phyloP scores from a whole-genome alignment of 352 stramenopile genomes.

The Discostella stelligera region DNA sequence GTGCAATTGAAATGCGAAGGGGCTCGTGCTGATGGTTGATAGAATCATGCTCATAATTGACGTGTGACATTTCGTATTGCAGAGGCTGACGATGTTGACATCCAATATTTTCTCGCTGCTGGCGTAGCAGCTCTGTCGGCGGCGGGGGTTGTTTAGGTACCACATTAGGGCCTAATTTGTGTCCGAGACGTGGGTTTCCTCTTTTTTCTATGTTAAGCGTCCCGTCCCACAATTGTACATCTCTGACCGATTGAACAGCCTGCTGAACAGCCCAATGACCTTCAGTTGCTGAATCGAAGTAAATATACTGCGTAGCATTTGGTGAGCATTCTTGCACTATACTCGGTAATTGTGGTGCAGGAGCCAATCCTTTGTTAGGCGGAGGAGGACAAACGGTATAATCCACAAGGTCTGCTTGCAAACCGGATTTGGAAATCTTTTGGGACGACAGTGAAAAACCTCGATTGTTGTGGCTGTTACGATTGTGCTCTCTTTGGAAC shows the following conservation, averaged over 20 bases:
- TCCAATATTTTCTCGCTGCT: constrained; percentile 20
- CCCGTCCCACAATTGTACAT: constrained; percentile 42
- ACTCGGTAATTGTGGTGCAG: constrained; percentile 33
- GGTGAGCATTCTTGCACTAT: constrained; percentile 22
- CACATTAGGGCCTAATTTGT: constrained; percentile 5
- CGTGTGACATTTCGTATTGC: constrained; percentile 36
- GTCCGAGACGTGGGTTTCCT: neutral
- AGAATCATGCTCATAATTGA: constrained; percentile 16
- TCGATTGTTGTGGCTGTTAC: constrained; percentile 1
- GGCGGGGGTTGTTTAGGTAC: constrained; percentile 1
- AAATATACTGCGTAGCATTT: constrained; percentile 24
- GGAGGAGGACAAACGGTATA: neutral
- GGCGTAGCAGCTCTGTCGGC: constrained; percentile 11
- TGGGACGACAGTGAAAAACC: constrained; percentile 7
- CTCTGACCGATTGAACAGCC: constrained; percentile 51
- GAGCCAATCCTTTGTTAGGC: constrained; percentile 19
- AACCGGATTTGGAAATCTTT: constrained; percentile 12
- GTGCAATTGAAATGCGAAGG: constrained; percentile 2
- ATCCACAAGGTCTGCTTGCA: neutral
- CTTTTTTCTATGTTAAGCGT: neutral
- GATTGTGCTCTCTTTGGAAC: neutral
- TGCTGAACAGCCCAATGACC: constrained; percentile 51
- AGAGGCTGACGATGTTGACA: constrained; percentile 23
- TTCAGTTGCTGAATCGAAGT: constrained; percentile 18
- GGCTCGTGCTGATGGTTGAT: neutral